A percentile compares a stretch with the other conserved stretches of the same genome.
Evolutionary conservation across 352 stramenopile genomes (phyloP).

Genomic region (Pythium guiyangense): DNA sequence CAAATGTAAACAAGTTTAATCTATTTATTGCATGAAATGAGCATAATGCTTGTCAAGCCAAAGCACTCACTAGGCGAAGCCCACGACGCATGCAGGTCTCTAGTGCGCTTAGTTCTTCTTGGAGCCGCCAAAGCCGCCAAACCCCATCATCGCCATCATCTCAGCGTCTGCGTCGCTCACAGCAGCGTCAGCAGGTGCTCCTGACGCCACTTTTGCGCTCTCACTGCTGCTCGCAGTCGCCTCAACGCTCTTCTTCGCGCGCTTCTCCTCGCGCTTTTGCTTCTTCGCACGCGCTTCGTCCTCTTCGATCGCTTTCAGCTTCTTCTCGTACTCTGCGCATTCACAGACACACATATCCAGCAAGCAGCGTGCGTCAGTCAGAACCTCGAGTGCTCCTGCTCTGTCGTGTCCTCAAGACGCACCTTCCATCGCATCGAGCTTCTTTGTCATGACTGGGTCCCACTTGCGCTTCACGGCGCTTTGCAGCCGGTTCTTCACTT

Average conservation of each 20-base stretch:
- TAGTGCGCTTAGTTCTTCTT: slow-evolving; percentile 35
- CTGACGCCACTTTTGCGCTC: background rate
- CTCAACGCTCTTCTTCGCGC: slow-evolving; percentile 41
- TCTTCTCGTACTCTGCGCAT: slow-evolving; percentile 81
- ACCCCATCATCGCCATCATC: slow-evolving; percentile 93
- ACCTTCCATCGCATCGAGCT: slow-evolving; percentile 75
- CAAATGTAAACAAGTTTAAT: no score
- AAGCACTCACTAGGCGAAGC: no score
- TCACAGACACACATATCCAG: background rate
- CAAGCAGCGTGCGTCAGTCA: no score
- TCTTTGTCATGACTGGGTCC: slow-evolving; percentile 78
- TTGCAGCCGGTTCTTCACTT: slow-evolving; percentile 86
- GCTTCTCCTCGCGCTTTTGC: slow-evolving; percentile 73
- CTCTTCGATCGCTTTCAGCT: slow-evolving; percentile 65
- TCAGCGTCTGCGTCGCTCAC: slow-evolving; percentile 52
- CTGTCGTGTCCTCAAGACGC: background rate
- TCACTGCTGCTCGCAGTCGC: slow-evolving; percentile 1
- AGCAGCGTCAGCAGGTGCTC: slow-evolving; percentile 1
- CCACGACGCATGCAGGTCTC: no score
- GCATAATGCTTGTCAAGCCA: no score
- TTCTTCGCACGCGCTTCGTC: slow-evolving; percentile 64
- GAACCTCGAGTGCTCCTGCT: background rate
- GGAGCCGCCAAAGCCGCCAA: slow-evolving; percentile 79
- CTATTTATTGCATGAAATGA: no score
- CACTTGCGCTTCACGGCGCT: slow-evolving; percentile 80